Base-by-base conservation (phyloP, 805 yeast species). In the Starmerella kuoi region DNA sequence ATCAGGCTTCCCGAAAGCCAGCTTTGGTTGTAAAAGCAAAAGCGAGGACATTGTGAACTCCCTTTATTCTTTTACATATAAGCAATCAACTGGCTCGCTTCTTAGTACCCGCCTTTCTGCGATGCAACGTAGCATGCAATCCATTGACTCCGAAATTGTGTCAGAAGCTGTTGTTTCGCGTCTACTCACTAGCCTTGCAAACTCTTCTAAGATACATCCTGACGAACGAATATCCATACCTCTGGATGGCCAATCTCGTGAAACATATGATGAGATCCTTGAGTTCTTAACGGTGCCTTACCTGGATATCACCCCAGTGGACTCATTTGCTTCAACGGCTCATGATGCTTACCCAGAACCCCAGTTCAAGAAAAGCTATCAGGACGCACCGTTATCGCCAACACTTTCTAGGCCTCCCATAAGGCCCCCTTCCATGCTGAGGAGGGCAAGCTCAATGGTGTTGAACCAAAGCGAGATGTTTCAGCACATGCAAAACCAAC, bases 21-120 rank as follows among this genome's bases (percentile, higher is more conserved):
- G 18, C 8, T 14, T 14, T 25, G 28, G 9, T 25, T 25, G 28
- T 25, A 25, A 25, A 9, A 15, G 18, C 18, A 9, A 30, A 30
- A 15, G 18, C 33, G 17, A 9, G 33, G 33, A 33, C 15, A 33
- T 33, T 18, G 37, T 18, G 17, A 33, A 14, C 24, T 33, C 37
- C 14, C 40, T 35, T 5, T 52, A 44, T 30, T 44, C 55, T 4
- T 52, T 40, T 41, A 45, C 56, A 11, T 54, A 51, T 34, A 44
- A 52, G 3, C 43, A 45, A n/a, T 45, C 37, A 14, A 49, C 51
- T 8, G 42, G 47, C 2, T 31, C 46, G 19, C 33, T 53, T 20
- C 41, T 52, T 8, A 24, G 31, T 19, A 32, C 54, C n/a, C 47
- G 58, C 23, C 40, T 54, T 15, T 20, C 37, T 14, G 47, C 51